Evolutionary conservation across 257 asterid genomes (phyloP).

Genomic region (Osmanthus fragrans): DNA sequence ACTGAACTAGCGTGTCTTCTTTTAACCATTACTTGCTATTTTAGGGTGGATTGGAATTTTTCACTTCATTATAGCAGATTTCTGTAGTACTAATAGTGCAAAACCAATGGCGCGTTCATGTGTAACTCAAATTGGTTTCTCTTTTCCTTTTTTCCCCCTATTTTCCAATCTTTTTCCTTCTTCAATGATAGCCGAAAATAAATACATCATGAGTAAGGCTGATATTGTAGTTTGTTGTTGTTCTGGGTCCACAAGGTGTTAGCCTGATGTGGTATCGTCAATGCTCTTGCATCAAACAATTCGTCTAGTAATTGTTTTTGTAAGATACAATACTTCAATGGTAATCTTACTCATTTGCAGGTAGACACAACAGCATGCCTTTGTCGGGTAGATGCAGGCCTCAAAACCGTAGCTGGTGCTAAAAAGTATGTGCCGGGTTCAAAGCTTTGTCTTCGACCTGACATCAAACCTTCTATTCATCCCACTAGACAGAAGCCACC

Average conservation of each 20-base stretch:
- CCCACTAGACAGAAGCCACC: conserved; percentile 41
- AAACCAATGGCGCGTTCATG: neutral
- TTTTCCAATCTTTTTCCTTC: neutral
- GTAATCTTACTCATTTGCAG: conserved; percentile 24
- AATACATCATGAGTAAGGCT: neutral
- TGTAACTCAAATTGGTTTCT: neutral
- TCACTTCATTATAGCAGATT: neutral
- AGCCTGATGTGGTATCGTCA: neutral
- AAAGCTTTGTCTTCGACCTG: conserved; percentile 42
- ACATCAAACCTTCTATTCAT: conserved; percentile 41
- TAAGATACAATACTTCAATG: neutral
- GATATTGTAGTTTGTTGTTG: neutral
- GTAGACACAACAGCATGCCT: conserved; percentile 48
- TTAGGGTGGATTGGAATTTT: neutral
- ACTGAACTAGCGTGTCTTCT: neutral
- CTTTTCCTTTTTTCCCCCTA: neutral
- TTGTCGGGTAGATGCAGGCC: conserved; percentile 48
- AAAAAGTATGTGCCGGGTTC: conserved; percentile 43
- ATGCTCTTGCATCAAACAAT: neutral
- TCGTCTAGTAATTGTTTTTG: neutral
- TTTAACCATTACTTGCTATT: neutral
- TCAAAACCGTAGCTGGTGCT: conserved; percentile 44
- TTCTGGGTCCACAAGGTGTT: neutral
- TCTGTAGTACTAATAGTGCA: neutral
- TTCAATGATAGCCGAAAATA: neutral